Conservation (phyloP, 2,329 filamentous ascomycete genomes). For the Mariannaea sp. region DNA sequence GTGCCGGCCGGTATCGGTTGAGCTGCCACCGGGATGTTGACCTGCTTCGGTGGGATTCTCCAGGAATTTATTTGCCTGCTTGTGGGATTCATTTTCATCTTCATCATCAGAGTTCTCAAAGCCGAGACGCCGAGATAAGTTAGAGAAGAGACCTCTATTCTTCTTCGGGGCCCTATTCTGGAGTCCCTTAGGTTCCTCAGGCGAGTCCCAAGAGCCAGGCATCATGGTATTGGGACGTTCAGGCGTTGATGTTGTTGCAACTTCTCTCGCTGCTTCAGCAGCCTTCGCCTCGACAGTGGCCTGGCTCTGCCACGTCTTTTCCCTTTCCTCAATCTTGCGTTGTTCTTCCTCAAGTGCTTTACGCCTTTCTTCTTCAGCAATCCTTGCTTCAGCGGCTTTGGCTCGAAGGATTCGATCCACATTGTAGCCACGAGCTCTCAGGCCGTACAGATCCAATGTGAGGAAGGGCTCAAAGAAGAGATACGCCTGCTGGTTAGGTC, state of each 20-base stretch:
- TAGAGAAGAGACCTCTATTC: constrained; percentile 68
- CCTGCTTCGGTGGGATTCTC: constrained; percentile 38
- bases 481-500: constrained; percentile 86
- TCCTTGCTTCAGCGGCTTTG: constrained; percentile 83
- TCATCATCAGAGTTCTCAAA: constrained; percentile 58
- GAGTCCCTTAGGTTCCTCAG: constrained; percentile 51
- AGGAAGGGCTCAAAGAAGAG: constrained; percentile 91
- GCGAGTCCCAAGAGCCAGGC: constrained; percentile 78
- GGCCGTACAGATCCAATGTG: constrained; percentile 78
- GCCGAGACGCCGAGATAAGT: constrained; percentile 69
- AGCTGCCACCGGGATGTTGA: constrained; percentile 21
- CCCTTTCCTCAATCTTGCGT: constrained; percentile 63
- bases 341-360: constrained; percentile 76
- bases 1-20: constrained; percentile 21
- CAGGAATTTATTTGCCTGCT: constrained; percentile 52
- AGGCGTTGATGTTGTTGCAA: constrained; percentile 49
- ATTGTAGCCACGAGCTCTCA: constrained; percentile 91
- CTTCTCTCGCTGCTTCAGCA: constrained; percentile 46
- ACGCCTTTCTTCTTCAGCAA: constrained; percentile 82
- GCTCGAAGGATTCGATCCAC: constrained; percentile 90
- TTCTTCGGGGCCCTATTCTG: constrained; percentile 45
- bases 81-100: constrained; percentile 47
- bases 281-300: constrained; percentile 42
- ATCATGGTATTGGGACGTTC: constrained; percentile 55
- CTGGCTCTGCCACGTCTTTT: constrained; percentile 49